Evolutionary conservation across 768 basidiomycete genomes (phyloP).

Genomic region (Naematelia aurantialba): DNA sequence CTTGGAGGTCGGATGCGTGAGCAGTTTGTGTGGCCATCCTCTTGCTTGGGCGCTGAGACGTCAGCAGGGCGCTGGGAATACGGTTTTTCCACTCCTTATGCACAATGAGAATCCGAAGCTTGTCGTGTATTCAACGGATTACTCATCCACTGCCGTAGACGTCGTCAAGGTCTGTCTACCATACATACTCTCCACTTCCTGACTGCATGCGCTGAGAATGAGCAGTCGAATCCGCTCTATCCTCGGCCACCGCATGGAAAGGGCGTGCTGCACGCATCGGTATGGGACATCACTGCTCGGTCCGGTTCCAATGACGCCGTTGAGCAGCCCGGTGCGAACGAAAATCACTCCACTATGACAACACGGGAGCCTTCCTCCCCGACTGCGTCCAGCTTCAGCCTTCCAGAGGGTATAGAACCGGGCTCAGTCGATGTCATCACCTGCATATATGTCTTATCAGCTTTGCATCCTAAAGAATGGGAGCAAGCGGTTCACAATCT

Average conservation of each 20-base stretch:
- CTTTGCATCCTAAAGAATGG: slow-evolving; percentile 93
- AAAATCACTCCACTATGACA: no score
- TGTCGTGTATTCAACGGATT: slow-evolving; percentile 77
- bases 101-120: slow-evolving; percentile 77
- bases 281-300: slow-evolving; percentile 90
- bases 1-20: slow-evolving; percentile 82
- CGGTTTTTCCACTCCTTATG: slow-evolving; percentile 81
- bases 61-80: slow-evolving; percentile 86
- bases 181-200: no score
- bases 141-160: slow-evolving; percentile 80
- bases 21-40: slow-evolving; percentile 16
- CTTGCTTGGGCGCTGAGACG: not conserved
- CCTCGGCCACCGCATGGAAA: slow-evolving; percentile 57
- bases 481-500: slow-evolving; percentile 72
- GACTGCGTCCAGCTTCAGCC: no score
- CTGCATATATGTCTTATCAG: slow-evolving; percentile 91
- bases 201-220: not conserved
- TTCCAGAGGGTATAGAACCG: slow-evolving; percentile 64
- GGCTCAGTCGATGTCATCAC: slow-evolving; percentile 79
- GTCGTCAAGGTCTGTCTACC: slow-evolving; percentile 75
- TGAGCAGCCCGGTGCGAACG: no score
- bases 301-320: no score
- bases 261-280: slow-evolving; percentile 70
- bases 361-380: no score
- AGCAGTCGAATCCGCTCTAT: slow-evolving; percentile 70